These are phyloP conservation scores for Salix viminalis DNA, from an alignment of 345 rosid species.

Conservation along the genomic window DNA sequence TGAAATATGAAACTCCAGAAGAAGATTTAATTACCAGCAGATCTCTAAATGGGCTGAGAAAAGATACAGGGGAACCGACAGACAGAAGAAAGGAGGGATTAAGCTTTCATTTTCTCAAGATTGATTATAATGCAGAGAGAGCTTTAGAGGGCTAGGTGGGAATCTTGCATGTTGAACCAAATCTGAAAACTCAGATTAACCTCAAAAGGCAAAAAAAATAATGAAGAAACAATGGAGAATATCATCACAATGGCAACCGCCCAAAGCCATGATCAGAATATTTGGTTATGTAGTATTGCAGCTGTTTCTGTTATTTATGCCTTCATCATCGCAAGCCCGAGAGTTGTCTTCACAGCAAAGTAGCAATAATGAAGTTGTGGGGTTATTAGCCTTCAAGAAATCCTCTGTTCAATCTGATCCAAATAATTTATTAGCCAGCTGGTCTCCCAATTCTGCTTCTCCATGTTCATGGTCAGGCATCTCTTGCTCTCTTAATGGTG, in stretches of 20 bases:
- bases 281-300: slow-evolving; percentile 16
- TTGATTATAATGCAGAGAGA: not conserved
- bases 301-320: not conserved
- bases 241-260: slow-evolving; percentile 5
- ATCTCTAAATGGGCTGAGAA: slow-evolving; percentile 14
- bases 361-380: slow-evolving; percentile 35
- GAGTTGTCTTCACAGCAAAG: slow-evolving; percentile 20
- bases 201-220: slow-evolving; percentile 10
- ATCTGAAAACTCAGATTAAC: slow-evolving; percentile 4
- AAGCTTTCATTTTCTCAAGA: not conserved
- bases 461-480: slow-evolving; percentile 77
- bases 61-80: not conserved
- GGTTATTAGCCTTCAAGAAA: slow-evolving; percentile 59
- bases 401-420: slow-evolving; percentile 63
- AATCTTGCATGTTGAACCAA: not conserved
- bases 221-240: slow-evolving; percentile 34
- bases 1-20: not conserved
- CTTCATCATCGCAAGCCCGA: slow-evolving; percentile 26
- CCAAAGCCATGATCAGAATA: slow-evolving; percentile 11
- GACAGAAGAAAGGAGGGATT: not conserved
- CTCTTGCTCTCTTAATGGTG: slow-evolving; percentile 50
- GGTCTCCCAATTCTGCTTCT: slow-evolving; percentile 40
- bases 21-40: slow-evolving; percentile 9
- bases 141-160: not conserved
- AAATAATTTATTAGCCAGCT: slow-evolving; percentile 38